Percentiles rank a stretch among this genome's conserved stretches.
These are phyloP conservation scores for Tarenaya hassleriana DNA, from an alignment of 345 rosid genomes.

Conservation along the genomic window DNA sequence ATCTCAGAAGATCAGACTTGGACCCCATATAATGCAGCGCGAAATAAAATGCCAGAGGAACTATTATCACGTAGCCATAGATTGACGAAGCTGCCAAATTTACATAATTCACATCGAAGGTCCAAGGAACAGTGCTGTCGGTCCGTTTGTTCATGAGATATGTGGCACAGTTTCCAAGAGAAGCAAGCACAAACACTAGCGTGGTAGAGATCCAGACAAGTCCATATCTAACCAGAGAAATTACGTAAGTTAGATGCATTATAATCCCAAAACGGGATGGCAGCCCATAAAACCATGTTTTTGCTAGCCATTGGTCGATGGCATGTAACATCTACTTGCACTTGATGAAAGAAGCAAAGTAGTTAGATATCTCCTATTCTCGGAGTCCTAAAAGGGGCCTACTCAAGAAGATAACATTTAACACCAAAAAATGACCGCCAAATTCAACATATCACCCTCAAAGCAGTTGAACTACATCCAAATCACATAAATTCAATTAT, in stretches of 20 bases:
- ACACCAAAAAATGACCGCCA: too few species aligned
- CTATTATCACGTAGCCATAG: slow-evolving; percentile 68
- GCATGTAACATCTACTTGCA: neutral
- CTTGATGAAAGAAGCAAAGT: slow-evolving; percentile 5
- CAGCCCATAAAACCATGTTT: neutral
- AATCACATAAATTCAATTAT: too few species aligned
- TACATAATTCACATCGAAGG: slow-evolving; percentile 76
- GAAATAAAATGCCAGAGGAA: slow-evolving; percentile 83
- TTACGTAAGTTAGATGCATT: slow-evolving; percentile 9
- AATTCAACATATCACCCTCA: too few species aligned
- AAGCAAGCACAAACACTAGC: slow-evolving; percentile 66
- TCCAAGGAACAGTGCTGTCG: slow-evolving; percentile 53
- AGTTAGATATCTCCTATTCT: neutral
- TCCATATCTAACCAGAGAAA: slow-evolving; percentile 57
- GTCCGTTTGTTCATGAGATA: slow-evolving; percentile 61
- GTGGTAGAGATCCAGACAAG: slow-evolving; percentile 90
- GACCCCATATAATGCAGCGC: slow-evolving; percentile 74
- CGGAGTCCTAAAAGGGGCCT: slow-evolving; percentile 6
- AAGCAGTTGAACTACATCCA: too few species aligned
- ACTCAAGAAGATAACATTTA: slow-evolving; percentile 11
- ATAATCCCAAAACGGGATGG: neutral
- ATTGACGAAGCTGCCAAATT: slow-evolving; percentile 57
- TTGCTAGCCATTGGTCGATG: slow-evolving; percentile 7
- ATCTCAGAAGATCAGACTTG: slow-evolving; percentile 63
- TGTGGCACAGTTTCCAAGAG: slow-evolving; percentile 84